Conservation (phyloP, 306 rosid genomes). For the Senna siamea region DNA sequence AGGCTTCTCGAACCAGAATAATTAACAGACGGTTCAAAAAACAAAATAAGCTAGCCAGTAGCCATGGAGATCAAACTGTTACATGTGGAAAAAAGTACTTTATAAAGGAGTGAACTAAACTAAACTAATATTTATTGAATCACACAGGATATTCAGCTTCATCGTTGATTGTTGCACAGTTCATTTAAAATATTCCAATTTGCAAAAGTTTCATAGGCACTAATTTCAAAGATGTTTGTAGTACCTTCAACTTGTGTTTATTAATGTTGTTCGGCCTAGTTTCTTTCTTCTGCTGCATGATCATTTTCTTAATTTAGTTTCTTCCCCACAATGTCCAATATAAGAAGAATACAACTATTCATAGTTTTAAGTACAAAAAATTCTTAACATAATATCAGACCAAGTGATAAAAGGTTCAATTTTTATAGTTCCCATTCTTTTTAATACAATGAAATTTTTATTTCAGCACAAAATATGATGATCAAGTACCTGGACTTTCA, state of each 20-base stretch:
- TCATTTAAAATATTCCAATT: slow-evolving; percentile 14
- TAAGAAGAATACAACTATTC: too few species aligned
- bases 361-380: too few species aligned
- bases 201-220: neutral
- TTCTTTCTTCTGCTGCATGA: neutral
- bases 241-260: neutral
- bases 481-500: neutral
- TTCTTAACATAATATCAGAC: too few species aligned
- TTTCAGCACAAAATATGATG: neutral
- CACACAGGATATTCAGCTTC: slow-evolving; percentile 23
- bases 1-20: slow-evolving; percentile 40
- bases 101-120: neutral
- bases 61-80: slow-evolving; percentile 35
- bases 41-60: slow-evolving; percentile 5
- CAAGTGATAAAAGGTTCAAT: neutral
- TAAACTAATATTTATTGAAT: slow-evolving; percentile 31
- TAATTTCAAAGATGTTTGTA: neutral
- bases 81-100: slow-evolving; percentile 35
- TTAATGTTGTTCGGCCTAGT: neutral
- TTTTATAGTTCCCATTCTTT: neutral
- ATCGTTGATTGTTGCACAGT: slow-evolving; percentile 25
- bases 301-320: slow-evolving; percentile 5
- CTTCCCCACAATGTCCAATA: neutral
- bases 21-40: slow-evolving; percentile 30
- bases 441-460: neutral